Base-by-base conservation (phyloP, 352 stramenopile species). In the Blastocystis sp. region DNA sequence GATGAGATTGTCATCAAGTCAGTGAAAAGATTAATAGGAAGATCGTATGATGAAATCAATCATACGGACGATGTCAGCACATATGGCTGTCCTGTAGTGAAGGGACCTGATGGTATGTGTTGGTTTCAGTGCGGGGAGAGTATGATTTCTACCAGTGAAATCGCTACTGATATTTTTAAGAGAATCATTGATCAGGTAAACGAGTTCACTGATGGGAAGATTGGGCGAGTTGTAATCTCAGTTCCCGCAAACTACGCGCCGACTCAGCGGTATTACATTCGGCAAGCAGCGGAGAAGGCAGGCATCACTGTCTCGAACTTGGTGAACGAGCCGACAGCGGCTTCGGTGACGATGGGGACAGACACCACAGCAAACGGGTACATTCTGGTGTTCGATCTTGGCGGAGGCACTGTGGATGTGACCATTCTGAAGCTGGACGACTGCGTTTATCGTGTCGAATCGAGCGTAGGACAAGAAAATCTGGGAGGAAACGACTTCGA, bases 151-250 rank as follows among this genome's bases (percentile, higher is more conserved):
- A 96, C 97, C 1, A 97, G 99, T 92, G 97, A 99, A 91, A 93
- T 99, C 29, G 98, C 95, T 50, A 95, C 96, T 80, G 99, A 99
- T 96, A 93, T 99, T 41, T 92, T 99, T 1, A 94, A 93, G 82
- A 98, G 99, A 92, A 99, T 99, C 95, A 99, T 98, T 92, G 90
- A 94, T 69, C 98, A 97, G 37, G 96, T 97, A 7, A 97, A 99
- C 93, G 94, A 92, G 56, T 99, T 98, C 92, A 94, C 99, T 68
- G 96, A 96, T 89, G 94, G 95, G 90, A 94, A 98, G 53, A 93
- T 99, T 29, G 95, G 95, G 87, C 92, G 98, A 90, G 96, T 11
- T 99, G 59, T 87, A 1, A 34, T 87, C 54, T 61, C 76, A 0
- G 76, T 87, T 79, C 76, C 76, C 53, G 76, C 98, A 56, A 99